Conservation (phyloP, 805 yeast genomes). For the Kazachstania viticola region DNA sequence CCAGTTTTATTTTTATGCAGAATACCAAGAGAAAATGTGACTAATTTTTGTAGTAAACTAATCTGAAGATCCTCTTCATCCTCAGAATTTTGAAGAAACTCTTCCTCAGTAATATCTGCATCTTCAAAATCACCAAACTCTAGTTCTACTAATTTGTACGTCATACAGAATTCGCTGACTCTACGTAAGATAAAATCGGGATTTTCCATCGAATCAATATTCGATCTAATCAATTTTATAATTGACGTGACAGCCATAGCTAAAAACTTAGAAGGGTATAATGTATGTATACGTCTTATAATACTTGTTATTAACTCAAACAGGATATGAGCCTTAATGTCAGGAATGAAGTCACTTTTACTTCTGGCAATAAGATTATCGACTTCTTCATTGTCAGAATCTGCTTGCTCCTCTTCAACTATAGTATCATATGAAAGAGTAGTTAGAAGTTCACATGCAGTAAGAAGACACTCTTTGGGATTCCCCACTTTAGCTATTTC, state of each 20-base stretch:
- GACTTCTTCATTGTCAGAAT: conserved; percentile 4
- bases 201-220: conserved; percentile 26
- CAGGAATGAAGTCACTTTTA: conserved; percentile 27
- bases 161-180: conserved; percentile 49
- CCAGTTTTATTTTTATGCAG: conserved; percentile 22
- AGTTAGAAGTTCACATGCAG: conserved; percentile 52
- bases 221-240: conserved; percentile 38
- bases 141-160: conserved; percentile 23
- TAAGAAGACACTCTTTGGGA: conserved; percentile 69
- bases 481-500: conserved; percentile 58
- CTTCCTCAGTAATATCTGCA: conserved; percentile 21
- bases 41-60: conserved; percentile 46
- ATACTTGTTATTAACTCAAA: conserved; percentile 54
- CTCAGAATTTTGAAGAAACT: conserved; percentile 30
- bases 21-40: conserved; percentile 40
- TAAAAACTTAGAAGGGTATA: conserved; percentile 71
- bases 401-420: conserved; percentile 6
- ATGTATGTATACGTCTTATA: conserved; percentile 47
- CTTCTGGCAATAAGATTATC: conserved; percentile 3
- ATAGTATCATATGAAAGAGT: conserved; percentile 1
- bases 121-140: neutral
- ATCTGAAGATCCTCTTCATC: conserved; percentile 57
- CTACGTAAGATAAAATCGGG: conserved; percentile 42
- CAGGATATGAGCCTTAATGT: conserved; percentile 50
- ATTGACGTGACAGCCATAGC: conserved; percentile 54